These are phyloP conservation scores for Globisporangium apiculatum DNA, from an alignment of 352 stramenopile species.

Conservation along the genomic window DNA sequence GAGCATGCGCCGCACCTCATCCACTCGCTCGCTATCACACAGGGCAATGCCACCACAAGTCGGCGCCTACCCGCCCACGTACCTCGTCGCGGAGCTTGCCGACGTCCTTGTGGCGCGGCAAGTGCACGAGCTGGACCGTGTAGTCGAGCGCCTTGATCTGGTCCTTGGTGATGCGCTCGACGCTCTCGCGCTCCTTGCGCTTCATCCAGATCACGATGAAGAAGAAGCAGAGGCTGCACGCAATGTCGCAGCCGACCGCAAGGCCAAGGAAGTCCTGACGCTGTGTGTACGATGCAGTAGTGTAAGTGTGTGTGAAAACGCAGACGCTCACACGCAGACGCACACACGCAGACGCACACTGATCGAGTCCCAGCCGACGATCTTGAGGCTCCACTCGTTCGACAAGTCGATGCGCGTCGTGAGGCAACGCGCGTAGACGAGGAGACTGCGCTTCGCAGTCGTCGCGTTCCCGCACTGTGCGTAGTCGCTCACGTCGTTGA, in stretches of 20 bases:
- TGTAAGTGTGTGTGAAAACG: too few relatives aligned
- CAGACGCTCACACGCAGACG: neutral
- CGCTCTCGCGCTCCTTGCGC: conserved; percentile 56
- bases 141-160: conserved; percentile 73
- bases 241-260: conserved; percentile 63
- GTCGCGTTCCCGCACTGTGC: conserved; percentile 26
- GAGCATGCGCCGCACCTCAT: too few relatives aligned
- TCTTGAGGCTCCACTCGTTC: conserved; percentile 61
- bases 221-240: conserved; percentile 62
- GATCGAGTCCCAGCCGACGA: conserved; percentile 76
- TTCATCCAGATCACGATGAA: conserved; percentile 65
- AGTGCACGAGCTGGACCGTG: conserved; percentile 65
- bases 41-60: too few relatives aligned
- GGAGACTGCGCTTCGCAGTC: conserved; percentile 28
- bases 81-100: conserved; percentile 57
- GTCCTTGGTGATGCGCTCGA: conserved; percentile 44
- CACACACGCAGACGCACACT: conserved; percentile 25
- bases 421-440: conserved; percentile 70
- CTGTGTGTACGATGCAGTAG: conserved; percentile 2
- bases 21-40: too few relatives aligned
- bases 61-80: neutral
- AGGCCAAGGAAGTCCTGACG: conserved; percentile 60
- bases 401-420: conserved; percentile 73
- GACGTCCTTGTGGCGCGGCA: conserved; percentile 56
- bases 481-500: conserved; percentile 57